These are phyloP conservation scores for Besnoitia besnoiti DNA, from an alignment of 169 alveolate genomes.

Conservation along the genomic window DNA sequence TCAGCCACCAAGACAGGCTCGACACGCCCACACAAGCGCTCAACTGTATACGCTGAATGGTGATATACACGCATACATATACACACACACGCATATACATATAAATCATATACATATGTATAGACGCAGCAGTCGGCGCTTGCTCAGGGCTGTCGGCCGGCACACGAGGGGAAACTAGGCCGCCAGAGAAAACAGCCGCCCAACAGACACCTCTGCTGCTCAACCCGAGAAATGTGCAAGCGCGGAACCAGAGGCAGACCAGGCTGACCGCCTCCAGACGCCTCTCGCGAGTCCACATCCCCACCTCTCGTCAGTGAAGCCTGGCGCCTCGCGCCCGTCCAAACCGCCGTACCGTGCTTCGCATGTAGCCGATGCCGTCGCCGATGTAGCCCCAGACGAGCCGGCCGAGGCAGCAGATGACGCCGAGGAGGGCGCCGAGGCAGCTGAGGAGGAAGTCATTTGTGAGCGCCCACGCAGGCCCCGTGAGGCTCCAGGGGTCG, in stretches of 20 bases:
- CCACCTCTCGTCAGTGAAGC: too few relatives aligned
- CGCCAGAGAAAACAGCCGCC: too few relatives aligned
- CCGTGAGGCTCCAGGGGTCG: background rate
- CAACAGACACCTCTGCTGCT: too few relatives aligned
- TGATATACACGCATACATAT: background rate
- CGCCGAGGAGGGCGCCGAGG: constrained; percentile 66
- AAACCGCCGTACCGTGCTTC: constrained; percentile 59
- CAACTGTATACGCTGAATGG: background rate
- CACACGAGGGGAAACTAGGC: too few relatives aligned
- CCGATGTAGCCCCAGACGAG: constrained; percentile 67
- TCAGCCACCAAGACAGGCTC: too few relatives aligned
- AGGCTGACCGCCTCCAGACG: too few relatives aligned
- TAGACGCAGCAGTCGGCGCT: too few relatives aligned
- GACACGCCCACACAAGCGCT: background rate
- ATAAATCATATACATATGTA: background rate
- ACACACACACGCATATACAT: background rate
- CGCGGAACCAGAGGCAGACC: too few relatives aligned
- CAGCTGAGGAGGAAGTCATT: constrained; percentile 53
- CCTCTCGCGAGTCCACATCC: too few relatives aligned
- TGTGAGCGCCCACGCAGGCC: constrained; percentile 33
- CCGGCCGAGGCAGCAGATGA: constrained; percentile 59
- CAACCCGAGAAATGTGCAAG: too few relatives aligned
- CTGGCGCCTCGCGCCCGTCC: too few relatives aligned
- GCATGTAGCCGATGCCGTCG: constrained; percentile 56
- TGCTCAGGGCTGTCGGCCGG: too few relatives aligned